Percentiles rank a stretch among this genome's conserved stretches.
Conservation (phyloP, 148 eudicot genomes). For the Vaccinium macrocarpon region DNA sequence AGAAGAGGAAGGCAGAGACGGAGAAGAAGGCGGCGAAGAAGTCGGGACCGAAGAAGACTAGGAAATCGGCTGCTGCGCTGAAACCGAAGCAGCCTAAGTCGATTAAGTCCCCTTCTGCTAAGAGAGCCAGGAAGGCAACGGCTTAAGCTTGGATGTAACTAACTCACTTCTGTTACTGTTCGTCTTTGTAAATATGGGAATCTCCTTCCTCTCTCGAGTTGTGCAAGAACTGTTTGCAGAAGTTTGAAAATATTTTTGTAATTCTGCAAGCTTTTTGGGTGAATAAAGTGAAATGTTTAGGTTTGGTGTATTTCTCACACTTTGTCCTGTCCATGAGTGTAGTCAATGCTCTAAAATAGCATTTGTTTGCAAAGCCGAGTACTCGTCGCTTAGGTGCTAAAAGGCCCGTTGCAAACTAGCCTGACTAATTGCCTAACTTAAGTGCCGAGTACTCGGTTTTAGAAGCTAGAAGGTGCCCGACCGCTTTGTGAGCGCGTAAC, state of each 20-base stretch:
- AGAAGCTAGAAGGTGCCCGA: too few relatives aligned
- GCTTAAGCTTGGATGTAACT: slow-evolving; percentile 9
- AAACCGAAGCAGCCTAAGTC: slow-evolving; percentile 65
- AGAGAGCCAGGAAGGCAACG: slow-evolving; percentile 43
- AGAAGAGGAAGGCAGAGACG: slow-evolving; percentile 24
- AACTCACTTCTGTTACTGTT: background rate
- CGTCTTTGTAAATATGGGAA: slow-evolving; percentile 4
- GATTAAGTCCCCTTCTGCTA: slow-evolving; percentile 46
- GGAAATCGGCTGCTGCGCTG: slow-evolving; percentile 31
- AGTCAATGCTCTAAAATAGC: too few relatives aligned
- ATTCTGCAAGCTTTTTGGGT: too few relatives aligned
- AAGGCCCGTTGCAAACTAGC: too few relatives aligned
- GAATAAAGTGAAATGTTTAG: too few relatives aligned
- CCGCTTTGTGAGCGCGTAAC: too few relatives aligned
- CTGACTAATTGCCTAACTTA: too few relatives aligned
- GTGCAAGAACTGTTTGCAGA: background rate
- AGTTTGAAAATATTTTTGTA: background rate
- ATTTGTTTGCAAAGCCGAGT: too few relatives aligned
- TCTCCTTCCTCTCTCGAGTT: background rate
- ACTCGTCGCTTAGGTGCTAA: too few relatives aligned
- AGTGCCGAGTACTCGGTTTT: too few relatives aligned
- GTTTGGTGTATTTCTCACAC: too few relatives aligned
- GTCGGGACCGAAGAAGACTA: slow-evolving; percentile 31
- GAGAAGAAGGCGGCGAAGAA: slow-evolving; percentile 27
- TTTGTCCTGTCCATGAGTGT: too few relatives aligned